phyloP scores from a whole-genome alignment of 1,139 yeast species.

The Wickerhamomyces sp. region DNA sequence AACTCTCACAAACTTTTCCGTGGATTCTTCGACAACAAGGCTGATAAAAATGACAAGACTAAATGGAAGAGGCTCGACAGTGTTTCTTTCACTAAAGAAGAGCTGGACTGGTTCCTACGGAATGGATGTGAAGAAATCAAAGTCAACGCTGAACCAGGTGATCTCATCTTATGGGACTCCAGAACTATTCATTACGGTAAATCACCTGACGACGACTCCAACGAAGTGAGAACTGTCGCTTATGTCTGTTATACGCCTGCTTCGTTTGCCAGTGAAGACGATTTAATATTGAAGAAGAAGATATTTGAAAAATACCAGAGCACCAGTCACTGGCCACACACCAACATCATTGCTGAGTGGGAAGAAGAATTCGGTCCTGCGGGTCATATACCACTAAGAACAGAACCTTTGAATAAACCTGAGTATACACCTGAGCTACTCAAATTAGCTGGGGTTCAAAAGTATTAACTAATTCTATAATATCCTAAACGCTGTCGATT shows the following conservation, averaged over 20 bases:
- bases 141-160: slow-evolving; percentile 25
- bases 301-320: slow-evolving; percentile 17
- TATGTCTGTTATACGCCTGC: slow-evolving; percentile 23
- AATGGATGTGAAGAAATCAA: slow-evolving; percentile 20
- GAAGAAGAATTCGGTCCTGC: slow-evolving; percentile 9
- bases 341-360: slow-evolving; percentile 15
- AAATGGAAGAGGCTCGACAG: slow-evolving; percentile 13
- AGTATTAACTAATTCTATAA: background rate
- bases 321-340: slow-evolving; percentile 26
- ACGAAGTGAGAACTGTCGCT: slow-evolving; percentile 18
- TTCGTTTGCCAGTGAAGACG: slow-evolving; percentile 21
- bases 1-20: slow-evolving; percentile 12
- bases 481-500: background rate
- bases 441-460: background rate
- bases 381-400: slow-evolving; percentile 6
- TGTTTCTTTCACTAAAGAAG: slow-evolving; percentile 11
- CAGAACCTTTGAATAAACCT: slow-evolving; percentile 12
- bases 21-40: slow-evolving; percentile 19
- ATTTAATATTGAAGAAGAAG: slow-evolving; percentile 13
- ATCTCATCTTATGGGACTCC: slow-evolving; percentile 28
- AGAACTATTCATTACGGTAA: slow-evolving; percentile 25
- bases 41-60: slow-evolving; percentile 12
- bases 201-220: slow-evolving; percentile 18
- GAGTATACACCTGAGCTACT: slow-evolving; percentile 1
- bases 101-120: slow-evolving; percentile 20